Conservation (phyloP, 176 grass and related monocot species). For the Carex myosuroides region DNA sequence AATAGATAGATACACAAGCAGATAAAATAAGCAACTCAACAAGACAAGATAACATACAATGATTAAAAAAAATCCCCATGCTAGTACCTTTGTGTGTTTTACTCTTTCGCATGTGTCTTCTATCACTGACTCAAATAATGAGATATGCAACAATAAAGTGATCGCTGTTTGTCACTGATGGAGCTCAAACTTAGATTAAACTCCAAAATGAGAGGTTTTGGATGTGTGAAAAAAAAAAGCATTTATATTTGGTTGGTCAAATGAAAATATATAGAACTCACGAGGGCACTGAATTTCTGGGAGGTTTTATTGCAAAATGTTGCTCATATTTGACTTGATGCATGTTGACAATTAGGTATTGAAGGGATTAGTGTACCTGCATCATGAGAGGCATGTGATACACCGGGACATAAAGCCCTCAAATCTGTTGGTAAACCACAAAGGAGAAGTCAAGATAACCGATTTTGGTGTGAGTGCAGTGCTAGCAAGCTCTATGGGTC, state of each 20-base stretch:
- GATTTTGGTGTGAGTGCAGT: conserved; percentile 93
- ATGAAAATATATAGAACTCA: not conserved
- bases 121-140: not conserved
- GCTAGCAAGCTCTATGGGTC: conserved; percentile 83
- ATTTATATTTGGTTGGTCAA: not conserved
- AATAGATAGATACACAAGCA: not conserved
- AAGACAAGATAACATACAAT: not conserved
- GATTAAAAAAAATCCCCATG: not conserved
- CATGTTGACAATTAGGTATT: conserved; percentile 56
- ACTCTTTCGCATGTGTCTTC: not conserved
- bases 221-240: not conserved
- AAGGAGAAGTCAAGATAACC: conserved; percentile 93
- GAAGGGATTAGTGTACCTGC: conserved; percentile 85
- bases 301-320: not conserved
- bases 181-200: not conserved
- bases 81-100: not conserved
- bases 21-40: not conserved
- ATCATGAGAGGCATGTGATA: conserved; percentile 94
- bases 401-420: conserved; percentile 96
- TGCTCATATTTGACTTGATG: conserved; percentile 2
- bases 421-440: conserved; percentile 86
- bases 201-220: not conserved
- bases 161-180: not conserved
- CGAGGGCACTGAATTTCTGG: not conserved
- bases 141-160: not conserved